Evolutionary conservation across 1,284 basidiomycete species (phyloP).

Genomic region (Gomphus bonarii): DNA sequence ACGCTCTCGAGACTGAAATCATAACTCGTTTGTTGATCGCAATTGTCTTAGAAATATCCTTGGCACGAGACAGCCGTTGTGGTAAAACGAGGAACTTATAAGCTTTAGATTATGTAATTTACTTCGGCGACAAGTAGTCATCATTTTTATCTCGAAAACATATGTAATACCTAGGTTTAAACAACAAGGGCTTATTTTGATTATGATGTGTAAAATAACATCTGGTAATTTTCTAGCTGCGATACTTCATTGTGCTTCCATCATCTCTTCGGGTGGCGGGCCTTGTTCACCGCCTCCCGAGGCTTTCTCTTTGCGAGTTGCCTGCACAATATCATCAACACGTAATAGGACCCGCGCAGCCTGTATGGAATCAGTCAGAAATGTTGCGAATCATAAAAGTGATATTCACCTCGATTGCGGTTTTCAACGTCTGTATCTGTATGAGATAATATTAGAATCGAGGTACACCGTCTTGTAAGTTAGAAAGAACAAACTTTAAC

Average conservation of each 20-base stretch:
- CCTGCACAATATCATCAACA: slow-evolving; percentile 92
- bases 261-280: slow-evolving; percentile 42
- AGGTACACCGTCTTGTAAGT: not conserved
- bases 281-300: slow-evolving; percentile 32
- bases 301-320: slow-evolving; percentile 60
- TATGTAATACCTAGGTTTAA: too few species aligned
- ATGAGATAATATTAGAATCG: not conserved
- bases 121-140: too few species aligned
- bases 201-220: not conserved
- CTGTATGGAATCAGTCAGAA: slow-evolving; percentile 22
- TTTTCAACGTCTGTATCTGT: slow-evolving; percentile 92
- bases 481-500: slow-evolving; percentile 58
- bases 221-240: not conserved
- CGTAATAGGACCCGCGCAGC: slow-evolving; percentile 86
- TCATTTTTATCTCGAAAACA: too few species aligned
- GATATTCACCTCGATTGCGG: slow-evolving; percentile 73
- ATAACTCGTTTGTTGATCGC: too few species aligned
- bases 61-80: too few species aligned
- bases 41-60: too few species aligned
- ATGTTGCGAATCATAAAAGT: not conserved
- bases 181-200: not conserved
- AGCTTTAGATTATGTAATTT: too few species aligned
- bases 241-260: slow-evolving; percentile 10
- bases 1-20: too few species aligned
- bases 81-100: too few species aligned